These are phyloP conservation scores for Botrytis tulipae DNA, from an alignment of 2,329 filamentous ascomycete genomes.

Conservation along the genomic window DNA sequence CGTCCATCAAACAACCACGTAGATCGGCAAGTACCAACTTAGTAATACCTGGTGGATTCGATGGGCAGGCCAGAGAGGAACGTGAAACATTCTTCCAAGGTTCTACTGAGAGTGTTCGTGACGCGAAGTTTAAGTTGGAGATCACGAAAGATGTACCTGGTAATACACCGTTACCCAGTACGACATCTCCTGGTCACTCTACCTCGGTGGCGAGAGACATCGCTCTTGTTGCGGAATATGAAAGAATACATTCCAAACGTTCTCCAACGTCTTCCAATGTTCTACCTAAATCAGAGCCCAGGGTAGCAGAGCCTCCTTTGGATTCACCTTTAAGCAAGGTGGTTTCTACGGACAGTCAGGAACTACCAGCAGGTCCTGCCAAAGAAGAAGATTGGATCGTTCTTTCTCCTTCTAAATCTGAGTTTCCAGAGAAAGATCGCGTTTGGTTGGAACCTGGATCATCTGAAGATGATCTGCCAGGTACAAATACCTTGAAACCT, in stretches of 20 bases:
- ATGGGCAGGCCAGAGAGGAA: conserved; percentile 33
- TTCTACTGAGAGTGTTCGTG: conserved; percentile 51
- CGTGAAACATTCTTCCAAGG: conserved; percentile 52
- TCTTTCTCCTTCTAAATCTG: conserved; percentile 32
- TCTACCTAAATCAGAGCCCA: conserved; percentile 12
- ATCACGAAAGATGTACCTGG: conserved; percentile 22
- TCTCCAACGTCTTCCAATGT: conserved; percentile 26
- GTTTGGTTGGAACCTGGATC: conserved; percentile 39
- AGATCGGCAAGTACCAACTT: conserved; percentile 23
- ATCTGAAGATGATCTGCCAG: conserved; percentile 35
- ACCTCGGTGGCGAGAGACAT: conserved; percentile 34
- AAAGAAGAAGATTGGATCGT: conserved; percentile 38
- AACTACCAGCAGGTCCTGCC: conserved; percentile 20
- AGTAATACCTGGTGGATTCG: conserved; percentile 11
- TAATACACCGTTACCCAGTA: conserved; percentile 20
- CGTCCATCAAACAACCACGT: conserved; percentile 24
- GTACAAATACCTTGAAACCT: conserved; percentile 34
- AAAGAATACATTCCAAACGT: conserved; percentile 32
- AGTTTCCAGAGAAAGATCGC: conserved; percentile 29
- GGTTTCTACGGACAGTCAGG: conserved; percentile 25
- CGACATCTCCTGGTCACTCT: conserved; percentile 20
- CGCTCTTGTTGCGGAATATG: conserved; percentile 35
- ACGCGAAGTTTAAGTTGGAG: conserved; percentile 36
- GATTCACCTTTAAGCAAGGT: conserved; percentile 28
- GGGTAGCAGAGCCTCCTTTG: conserved; percentile 17